Conservation (phyloP, 768 basidiomycete genomes). For the Suillus occidentalis region DNA sequence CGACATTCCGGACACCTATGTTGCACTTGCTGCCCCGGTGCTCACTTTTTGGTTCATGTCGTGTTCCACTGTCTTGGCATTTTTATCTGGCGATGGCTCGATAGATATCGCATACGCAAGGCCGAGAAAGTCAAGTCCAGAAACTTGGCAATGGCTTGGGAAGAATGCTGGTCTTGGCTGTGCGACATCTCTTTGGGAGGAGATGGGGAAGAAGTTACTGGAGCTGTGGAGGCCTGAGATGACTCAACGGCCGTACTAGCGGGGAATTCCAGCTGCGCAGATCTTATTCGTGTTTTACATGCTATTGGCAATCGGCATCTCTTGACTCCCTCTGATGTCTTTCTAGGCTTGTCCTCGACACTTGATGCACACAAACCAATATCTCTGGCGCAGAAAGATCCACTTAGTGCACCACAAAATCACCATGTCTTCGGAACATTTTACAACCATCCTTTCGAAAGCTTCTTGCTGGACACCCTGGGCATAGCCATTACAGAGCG, state of each 20-base stretch:
- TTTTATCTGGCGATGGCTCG: constrained; percentile 71
- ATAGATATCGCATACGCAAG: constrained; percentile 86
- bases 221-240: constrained; percentile 38
- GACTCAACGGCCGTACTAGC: constrained; percentile 85
- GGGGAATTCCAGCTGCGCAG: constrained; percentile 78
- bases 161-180: constrained; percentile 38
- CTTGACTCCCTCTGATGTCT: constrained; percentile 6
- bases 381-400: constrained; percentile 77
- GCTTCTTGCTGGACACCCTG: constrained; percentile 82
- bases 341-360: constrained; percentile 86
- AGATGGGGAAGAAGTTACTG: constrained; percentile 37
- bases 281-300: constrained; percentile 82
- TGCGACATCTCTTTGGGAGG: constrained; percentile 43
- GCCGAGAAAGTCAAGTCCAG: constrained; percentile 71
- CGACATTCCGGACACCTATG: constrained; percentile 63
- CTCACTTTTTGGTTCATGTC: constrained; percentile 80
- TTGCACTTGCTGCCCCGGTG: constrained; percentile 77
- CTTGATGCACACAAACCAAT: constrained; percentile 89
- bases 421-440: constrained; percentile 96
- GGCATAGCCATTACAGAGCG: constrained; percentile 79
- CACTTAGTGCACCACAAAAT: constrained; percentile 95
- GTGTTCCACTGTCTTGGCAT: constrained; percentile 82
- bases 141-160: constrained; percentile 67
- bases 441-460: constrained; percentile 97
- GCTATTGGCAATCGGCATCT: too few species aligned